Base-by-base conservation (phyloP, 306 rosid species). In the Malus asiatica region DNA sequence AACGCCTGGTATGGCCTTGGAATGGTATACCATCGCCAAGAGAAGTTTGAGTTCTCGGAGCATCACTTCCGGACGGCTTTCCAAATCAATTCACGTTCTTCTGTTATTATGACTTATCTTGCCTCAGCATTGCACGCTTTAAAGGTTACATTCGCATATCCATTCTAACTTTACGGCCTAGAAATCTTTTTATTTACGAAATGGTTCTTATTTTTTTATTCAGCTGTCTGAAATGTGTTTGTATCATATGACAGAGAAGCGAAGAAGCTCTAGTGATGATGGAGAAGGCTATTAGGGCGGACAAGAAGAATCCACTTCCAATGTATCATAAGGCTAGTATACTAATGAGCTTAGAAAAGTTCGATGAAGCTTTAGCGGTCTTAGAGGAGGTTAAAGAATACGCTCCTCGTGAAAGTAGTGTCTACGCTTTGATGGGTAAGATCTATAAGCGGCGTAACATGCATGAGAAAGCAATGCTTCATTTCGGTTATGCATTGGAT, bases 1-100 rank as follows among this genome's bases (percentile, higher is more conserved):
- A 96, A 93, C 57, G 81, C 99, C 71, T 93, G 99, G 98, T 90
- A 90, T 87, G 99, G 99, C 79, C 99, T 96, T 80, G 99, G 99
- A 64, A 93, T 96, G 97, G 82, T 90, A 73, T 90, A 90, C 85
- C 90, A 93, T 74, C 94, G 94, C 78, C 99, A 96, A 83, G 99
- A 96, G 83, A 96, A 96, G 83, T 85, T 87, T 68, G 97, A 93
- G 77, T 96, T 96, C 80, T 80, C 96, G 0, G 99, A 96, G 85
- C 98, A 96, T 89, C 98, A 92, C 86, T 96, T 96, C 66, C 91
- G 85, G 69, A 88, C 83, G 88, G 99, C 98, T 74, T 90, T 82
- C 88, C 85, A 83, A 80, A 90, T 96, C 70, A 96, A 96, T 80
- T 88, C 90, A 9, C 90, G 90, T 42, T 96, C 99, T 11, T 96